Base-by-base conservation (phyloP, 2,329 filamentous ascomycete species). In the Ustulina deusta region DNA sequence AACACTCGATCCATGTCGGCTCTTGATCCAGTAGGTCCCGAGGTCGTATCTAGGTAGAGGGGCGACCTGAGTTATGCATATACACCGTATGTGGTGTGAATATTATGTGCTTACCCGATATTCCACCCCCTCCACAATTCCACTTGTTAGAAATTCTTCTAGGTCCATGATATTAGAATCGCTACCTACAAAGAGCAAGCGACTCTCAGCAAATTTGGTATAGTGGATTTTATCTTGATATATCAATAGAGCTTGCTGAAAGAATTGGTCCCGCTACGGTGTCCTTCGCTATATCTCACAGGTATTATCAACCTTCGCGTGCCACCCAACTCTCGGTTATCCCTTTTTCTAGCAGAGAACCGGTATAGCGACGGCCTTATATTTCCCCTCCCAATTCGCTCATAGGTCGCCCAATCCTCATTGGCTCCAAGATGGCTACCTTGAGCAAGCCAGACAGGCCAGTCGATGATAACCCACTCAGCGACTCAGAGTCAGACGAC, bases 401-500 rank as follows among this genome's bases (percentile, higher is more conserved):
- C 60, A 42, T 54, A 22, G 22, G 13, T 44, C 10, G n/a, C 60
- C 36, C n/a, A 32, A 20, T 1, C 22, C 40, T 48, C 42, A 36
- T 13, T 38, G n/a, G 13, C 29, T 52, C 42, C 40, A 51, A 65
- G n/a, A 71, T 71, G 69, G 68, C 68, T 25, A 22, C 65, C 51
- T 49, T 63, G 42, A 49, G 20, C 22, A 67, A 52, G 22, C 32
- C 29, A 22, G 57, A 42, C 25, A 64, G 29, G 44, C 63, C 40
- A 15, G 36, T 56, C 25, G 49, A 57, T 36, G 63, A 66, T 17
- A 56, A 73, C 49, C 73, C 71, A 11, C 57, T 65, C 46, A 77
- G 76, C 73, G 77, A 77, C 68, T 82, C 81, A 0, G 79, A 78
- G 55, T 77, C 76, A 27, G 78, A 77, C 44, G 79, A 79, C 67